These are phyloP conservation scores for Graphiopsis chlorocephala DNA, from an alignment of 2,329 filamentous ascomycete genomes.

Conservation along the genomic window DNA sequence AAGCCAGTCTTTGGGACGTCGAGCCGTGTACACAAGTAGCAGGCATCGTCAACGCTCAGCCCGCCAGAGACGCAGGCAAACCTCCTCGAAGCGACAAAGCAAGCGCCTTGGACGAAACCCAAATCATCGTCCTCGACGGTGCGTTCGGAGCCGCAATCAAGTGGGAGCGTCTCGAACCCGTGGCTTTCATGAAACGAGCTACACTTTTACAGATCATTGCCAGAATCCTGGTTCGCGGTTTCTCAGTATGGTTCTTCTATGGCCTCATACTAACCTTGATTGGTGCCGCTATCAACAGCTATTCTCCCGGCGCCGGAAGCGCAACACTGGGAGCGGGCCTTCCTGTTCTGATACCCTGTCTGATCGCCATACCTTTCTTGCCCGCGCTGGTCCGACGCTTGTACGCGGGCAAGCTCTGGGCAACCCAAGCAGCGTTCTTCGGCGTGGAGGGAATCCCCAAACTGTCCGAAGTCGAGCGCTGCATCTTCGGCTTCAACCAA, in stretches of 20 bases:
- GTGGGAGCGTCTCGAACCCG: not conserved
- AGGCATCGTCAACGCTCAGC: constrained; percentile 33
- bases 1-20: constrained; percentile 46
- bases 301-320: not conserved
- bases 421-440: constrained; percentile 43
- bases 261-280: not conserved
- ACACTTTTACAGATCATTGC: not conserved
- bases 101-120: not conserved
- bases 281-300: not conserved
- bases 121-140: not conserved
- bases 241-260: not conserved
- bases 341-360: constrained; percentile 24
- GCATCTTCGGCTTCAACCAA: constrained; percentile 39
- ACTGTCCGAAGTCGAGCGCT: constrained; percentile 38
- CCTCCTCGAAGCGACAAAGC: not conserved
- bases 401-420: constrained; percentile 42
- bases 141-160: not conserved
- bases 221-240: not conserved
- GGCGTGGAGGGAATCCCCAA: constrained; percentile 44
- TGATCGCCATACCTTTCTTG: constrained; percentile 31
- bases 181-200: not conserved
- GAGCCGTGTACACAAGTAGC: constrained; percentile 42
- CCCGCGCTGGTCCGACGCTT: constrained; percentile 38
- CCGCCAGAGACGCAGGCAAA: not conserved
- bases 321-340: not conserved